A percentile compares a stretch with the other conserved stretches of the same genome.
phyloP scores from a whole-genome alignment of 306 rosid genomes.

The Prunus padus region DNA sequence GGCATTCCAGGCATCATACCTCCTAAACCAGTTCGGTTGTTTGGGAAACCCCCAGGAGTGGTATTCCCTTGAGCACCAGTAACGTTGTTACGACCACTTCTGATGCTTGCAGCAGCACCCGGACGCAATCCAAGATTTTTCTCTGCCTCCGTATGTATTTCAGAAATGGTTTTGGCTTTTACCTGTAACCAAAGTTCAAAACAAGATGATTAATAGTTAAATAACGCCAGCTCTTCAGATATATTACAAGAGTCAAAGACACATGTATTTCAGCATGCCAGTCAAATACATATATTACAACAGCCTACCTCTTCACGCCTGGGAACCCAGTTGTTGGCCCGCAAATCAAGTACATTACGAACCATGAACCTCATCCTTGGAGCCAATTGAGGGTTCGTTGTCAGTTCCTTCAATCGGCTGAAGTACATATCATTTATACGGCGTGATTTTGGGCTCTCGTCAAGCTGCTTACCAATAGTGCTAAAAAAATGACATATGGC shows the following conservation, averaged over 20 bases:
- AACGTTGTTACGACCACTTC: slow-evolving; percentile 55
- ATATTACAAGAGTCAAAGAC: not conserved
- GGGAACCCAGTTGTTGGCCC: slow-evolving; percentile 87
- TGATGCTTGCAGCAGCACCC: slow-evolving; percentile 86
- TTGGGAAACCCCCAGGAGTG: slow-evolving; percentile 62
- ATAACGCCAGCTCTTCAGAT: not conserved
- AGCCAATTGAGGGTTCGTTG: slow-evolving; percentile 67
- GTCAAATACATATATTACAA: not conserved
- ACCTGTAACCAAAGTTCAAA: slow-evolving; percentile 43
- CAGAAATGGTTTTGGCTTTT: slow-evolving; percentile 88
- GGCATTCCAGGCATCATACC: slow-evolving; percentile 99
- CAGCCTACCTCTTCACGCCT: slow-evolving; percentile 90
- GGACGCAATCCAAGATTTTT: slow-evolving; percentile 95
- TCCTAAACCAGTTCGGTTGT: slow-evolving; percentile 75
- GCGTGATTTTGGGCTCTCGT: slow-evolving; percentile 68
- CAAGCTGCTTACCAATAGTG: slow-evolving; percentile 99
- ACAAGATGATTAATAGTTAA: not conserved
- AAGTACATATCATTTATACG: slow-evolving; percentile 81
- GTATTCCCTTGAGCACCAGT: slow-evolving; percentile 64
- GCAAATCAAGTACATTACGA: slow-evolving; percentile 79
- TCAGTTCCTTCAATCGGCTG: slow-evolving; percentile 68
- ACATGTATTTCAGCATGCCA: not conserved
- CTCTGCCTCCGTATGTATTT: slow-evolving; percentile 97
- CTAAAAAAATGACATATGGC: slow-evolving; percentile 90
- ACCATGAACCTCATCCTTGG: slow-evolving; percentile 88